These are phyloP conservation scores for Neonectria neomacrospora DNA, from an alignment of 2,329 filamentous ascomycete genomes.

Conservation along the genomic window DNA sequence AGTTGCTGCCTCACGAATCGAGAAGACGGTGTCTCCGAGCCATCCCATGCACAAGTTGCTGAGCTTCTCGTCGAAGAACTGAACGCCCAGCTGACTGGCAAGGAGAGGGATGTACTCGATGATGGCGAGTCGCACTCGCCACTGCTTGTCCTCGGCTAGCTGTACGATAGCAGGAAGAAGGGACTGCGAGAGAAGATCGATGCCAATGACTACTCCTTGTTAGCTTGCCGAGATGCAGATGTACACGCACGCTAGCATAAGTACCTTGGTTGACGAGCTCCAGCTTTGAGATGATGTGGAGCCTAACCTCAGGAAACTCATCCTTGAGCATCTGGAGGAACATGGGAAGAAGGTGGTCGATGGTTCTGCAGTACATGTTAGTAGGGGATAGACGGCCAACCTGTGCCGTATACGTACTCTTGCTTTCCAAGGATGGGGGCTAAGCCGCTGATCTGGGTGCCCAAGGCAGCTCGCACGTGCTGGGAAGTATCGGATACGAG, in stretches of 20 bases:
- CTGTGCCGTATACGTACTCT: conserved; percentile 71
- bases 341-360: conserved; percentile 96
- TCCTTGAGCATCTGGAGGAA: conserved; percentile 99
- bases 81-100: conserved; percentile 92
- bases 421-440: conserved; percentile 98
- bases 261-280: conserved; percentile 96
- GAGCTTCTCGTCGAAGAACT: conserved; percentile 98
- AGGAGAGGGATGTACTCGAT: conserved; percentile 99
- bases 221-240: conserved; percentile 25
- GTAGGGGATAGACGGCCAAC: not conserved
- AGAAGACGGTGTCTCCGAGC: conserved; percentile 98
- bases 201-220: conserved; percentile 83
- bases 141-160: conserved; percentile 98
- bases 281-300: conserved; percentile 99
- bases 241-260: conserved; percentile 32
- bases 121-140: conserved; percentile 96
- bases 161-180: conserved; percentile 97
- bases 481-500: conserved; percentile 96
- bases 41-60: conserved; percentile 97
- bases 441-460: conserved; percentile 95
- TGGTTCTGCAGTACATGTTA: conserved; percentile 71
- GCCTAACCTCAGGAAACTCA: conserved; percentile 95
- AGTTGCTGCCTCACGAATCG: conserved; percentile 95
- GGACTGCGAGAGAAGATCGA: conserved; percentile 95
- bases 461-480: conserved; percentile 93